Conservation (phyloP, 208 protist genomes). For the Vickermania ingenoplastis region DNA sequence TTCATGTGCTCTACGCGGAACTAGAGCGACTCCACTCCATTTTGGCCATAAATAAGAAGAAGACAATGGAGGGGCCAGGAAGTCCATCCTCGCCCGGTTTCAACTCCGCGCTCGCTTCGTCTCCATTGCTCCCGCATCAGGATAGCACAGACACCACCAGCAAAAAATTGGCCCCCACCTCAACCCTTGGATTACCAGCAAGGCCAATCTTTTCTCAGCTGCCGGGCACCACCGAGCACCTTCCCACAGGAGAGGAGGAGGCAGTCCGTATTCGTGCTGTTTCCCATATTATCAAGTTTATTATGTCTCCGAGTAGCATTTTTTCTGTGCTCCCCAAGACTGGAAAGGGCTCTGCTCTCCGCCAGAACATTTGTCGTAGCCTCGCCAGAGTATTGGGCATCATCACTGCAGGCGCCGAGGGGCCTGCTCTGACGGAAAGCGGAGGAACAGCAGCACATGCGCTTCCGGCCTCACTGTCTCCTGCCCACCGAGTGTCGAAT, state of each 20-base stretch:
- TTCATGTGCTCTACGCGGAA: slow-evolving; percentile 50
- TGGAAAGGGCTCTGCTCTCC: background rate
- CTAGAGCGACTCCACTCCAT: slow-evolving; percentile 60
- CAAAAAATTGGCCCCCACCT: background rate
- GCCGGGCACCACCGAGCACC: slow-evolving; percentile 15
- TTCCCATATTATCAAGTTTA: slow-evolving; percentile 72
- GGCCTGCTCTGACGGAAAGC: background rate
- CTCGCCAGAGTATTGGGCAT: background rate
- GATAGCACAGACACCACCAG: background rate
- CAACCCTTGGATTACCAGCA: background rate
- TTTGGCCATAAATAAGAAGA: slow-evolving; percentile 18
- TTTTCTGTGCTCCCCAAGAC: slow-evolving; percentile 18
- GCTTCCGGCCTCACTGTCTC: background rate
- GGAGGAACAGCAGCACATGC: too few species aligned
- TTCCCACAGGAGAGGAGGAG: slow-evolving; percentile 56
- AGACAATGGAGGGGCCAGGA: background rate
- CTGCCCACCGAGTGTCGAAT: background rate
- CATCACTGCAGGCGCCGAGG: background rate
- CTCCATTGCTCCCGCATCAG: too few species aligned
- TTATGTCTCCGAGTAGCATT: slow-evolving; percentile 66
- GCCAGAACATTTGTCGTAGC: background rate
- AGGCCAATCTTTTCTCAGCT: background rate
- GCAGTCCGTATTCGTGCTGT: slow-evolving; percentile 45
- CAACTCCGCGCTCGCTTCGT: too few species aligned
- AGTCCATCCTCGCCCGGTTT: too few species aligned